A percentile compares a stretch with the other conserved stretches of the same genome.
Conservation (phyloP, 2,329 filamentous ascomycete genomes). For the Fusarium miscanthi region DNA sequence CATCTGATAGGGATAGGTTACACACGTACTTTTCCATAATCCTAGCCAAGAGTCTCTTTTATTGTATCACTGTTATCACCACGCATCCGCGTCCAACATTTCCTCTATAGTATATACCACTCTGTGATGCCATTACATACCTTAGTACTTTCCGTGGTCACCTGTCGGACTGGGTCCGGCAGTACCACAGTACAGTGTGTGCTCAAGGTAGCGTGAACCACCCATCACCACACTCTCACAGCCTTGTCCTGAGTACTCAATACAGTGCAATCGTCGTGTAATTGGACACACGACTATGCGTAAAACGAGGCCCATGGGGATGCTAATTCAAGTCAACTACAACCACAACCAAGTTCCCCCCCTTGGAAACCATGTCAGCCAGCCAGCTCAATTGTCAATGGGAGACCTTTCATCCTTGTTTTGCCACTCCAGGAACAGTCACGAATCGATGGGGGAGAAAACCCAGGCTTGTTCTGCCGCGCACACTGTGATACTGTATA, state of each 20-base stretch:
- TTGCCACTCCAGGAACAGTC: constrained; percentile 20
- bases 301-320: constrained; percentile 4
- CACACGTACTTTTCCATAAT: not conserved
- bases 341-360: not conserved
- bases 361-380: not conserved
- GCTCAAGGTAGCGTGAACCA: constrained; percentile 16
- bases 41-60: not conserved
- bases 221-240: not conserved
- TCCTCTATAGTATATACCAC: not conserved
- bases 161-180: constrained; percentile 11
- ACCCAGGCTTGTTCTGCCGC: not conserved
- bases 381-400: not conserved
- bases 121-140: constrained; percentile 17
- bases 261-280: not conserved
- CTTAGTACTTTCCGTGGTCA: not conserved
- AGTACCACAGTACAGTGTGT: not conserved
- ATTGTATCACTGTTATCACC: not conserved
- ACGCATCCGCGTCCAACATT: not conserved
- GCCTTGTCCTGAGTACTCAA: constrained; percentile 14
- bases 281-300: constrained; percentile 1
- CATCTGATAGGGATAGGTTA: not conserved
- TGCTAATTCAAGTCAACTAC: constrained; percentile 5
- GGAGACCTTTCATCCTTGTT: not conserved
- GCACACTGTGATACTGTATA: constrained; percentile 27
- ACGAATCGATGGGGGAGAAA: not conserved